phyloP scores from a whole-genome alignment of 1,284 basidiomycete species.

The Heterobasidion annosum region DNA sequence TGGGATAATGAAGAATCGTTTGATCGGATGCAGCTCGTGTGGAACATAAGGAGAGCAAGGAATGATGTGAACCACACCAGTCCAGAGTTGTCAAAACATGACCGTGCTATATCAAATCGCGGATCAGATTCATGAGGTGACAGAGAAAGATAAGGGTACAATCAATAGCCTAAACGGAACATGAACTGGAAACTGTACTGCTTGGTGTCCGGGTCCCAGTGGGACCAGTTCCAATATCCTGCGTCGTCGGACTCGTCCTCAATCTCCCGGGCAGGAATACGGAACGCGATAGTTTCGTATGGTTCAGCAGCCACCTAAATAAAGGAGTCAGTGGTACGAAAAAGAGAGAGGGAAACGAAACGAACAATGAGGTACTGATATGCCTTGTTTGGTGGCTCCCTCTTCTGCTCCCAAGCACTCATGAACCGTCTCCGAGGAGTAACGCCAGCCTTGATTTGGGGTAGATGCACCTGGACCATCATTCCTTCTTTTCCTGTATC shows the following conservation, averaged over 20 bases:
- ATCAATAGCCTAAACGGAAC: slow-evolving; percentile 65
- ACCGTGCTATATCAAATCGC: background rate
- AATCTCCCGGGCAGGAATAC: slow-evolving; percentile 95
- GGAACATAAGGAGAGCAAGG: no score
- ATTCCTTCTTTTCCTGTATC: slow-evolving; percentile 83
- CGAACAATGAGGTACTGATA: slow-evolving; percentile 95
- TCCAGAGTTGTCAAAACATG: background rate
- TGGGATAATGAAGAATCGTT: no score
- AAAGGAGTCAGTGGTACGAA: slow-evolving; percentile 1
- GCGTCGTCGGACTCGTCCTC: slow-evolving; percentile 89
- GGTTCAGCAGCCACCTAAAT: slow-evolving; percentile 92
- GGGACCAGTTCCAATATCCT: slow-evolving; percentile 91
- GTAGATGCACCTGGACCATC: slow-evolving; percentile 94
- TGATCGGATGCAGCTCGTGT: no score
- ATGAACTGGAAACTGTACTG: slow-evolving; percentile 95
- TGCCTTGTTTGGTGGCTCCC: slow-evolving; percentile 90
- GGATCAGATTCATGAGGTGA: background rate
- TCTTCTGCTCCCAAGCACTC: slow-evolving; percentile 97
- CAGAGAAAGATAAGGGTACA: background rate
- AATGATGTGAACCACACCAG: no score
- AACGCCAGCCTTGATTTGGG: slow-evolving; percentile 86
- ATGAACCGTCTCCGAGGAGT: slow-evolving; percentile 89
- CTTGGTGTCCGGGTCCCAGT: slow-evolving; percentile 95
- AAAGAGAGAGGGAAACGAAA: slow-evolving; percentile 13
- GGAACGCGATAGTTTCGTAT: slow-evolving; percentile 98